Conservation (phyloP, 768 basidiomycete species). For the Cubamyces sp. region DNA sequence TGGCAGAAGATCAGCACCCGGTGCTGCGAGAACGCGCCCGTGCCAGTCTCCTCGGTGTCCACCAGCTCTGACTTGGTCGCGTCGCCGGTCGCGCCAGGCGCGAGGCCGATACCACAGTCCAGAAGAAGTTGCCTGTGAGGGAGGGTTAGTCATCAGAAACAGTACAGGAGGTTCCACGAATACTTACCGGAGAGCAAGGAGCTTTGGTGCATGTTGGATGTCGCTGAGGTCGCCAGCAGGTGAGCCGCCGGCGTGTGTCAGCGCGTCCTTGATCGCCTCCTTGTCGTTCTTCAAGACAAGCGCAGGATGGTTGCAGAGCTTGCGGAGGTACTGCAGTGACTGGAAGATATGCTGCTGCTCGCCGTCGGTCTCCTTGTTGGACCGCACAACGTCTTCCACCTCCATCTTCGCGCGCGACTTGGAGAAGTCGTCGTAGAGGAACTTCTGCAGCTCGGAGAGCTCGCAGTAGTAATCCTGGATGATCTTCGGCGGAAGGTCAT, state of each 20-base stretch:
- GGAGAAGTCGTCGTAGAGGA: conserved; percentile 92
- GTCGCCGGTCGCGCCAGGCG: conserved; percentile 48
- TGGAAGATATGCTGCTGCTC: conserved; percentile 93
- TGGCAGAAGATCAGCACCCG: conserved; percentile 99
- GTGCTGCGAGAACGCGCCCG: conserved; percentile 83
- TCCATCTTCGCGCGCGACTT: conserved; percentile 70
- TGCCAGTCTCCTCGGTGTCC: conserved; percentile 55
- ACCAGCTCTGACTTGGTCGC: conserved; percentile 68
- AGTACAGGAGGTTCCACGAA: background rate
- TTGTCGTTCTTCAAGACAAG: conserved; percentile 80
- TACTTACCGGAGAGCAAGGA: conserved; percentile 85
- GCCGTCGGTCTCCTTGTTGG: conserved; percentile 41
- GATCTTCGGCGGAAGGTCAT: conserved; percentile 97
- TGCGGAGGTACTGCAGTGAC: conserved; percentile 93
- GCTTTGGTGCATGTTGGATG: conserved; percentile 91
- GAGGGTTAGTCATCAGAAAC: background rate
- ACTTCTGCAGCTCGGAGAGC: conserved; percentile 90
- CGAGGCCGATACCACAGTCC: conserved; percentile 91
- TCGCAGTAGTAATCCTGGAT: conserved; percentile 99
- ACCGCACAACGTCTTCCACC: conserved; percentile 65
- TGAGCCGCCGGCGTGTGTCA: conserved; percentile 57
- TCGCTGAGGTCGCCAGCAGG: conserved; percentile 59
- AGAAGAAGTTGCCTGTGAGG: conserved; percentile 79
- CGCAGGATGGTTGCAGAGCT: conserved; percentile 96
- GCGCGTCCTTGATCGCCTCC: conserved; percentile 58